Conservation (phyloP, 2,329 filamentous ascomycete species). For the Dactylellina cionopaga region DNA sequence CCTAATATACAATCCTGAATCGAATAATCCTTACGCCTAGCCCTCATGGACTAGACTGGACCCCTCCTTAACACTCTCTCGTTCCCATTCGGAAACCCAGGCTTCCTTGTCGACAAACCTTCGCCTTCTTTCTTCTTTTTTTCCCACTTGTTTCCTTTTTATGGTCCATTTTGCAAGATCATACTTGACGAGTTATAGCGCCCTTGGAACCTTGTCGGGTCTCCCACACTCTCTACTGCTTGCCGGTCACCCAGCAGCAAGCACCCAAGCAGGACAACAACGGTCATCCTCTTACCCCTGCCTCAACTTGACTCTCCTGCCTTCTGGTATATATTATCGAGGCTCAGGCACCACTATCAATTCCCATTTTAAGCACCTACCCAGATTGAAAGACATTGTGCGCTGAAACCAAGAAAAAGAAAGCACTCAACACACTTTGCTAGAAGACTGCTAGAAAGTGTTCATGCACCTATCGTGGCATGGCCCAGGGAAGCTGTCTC, state of each 20-base stretch:
- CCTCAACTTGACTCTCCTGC: slow-evolving; percentile 45
- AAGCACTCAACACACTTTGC: slow-evolving; percentile 29
- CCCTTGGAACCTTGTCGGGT: slow-evolving; percentile 51
- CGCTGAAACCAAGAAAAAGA: slow-evolving; percentile 51
- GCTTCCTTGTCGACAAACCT: slow-evolving; percentile 45
- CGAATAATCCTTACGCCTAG: too few species aligned
- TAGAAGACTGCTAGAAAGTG: slow-evolving; percentile 47
- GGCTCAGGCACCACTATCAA: slow-evolving; percentile 53
- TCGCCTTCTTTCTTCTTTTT: slow-evolving; percentile 48
- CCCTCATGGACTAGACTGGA: slow-evolving; percentile 44
- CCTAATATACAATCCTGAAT: too few species aligned
- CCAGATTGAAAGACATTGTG: slow-evolving; percentile 53
- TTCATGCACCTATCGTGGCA: too few species aligned
- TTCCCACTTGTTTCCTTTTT: slow-evolving; percentile 53
- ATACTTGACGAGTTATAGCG: slow-evolving; percentile 53
- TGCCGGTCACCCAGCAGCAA: slow-evolving; percentile 43
- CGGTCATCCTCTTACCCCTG: slow-evolving; percentile 38
- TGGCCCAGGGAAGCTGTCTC: too few species aligned
- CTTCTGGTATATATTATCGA: slow-evolving; percentile 52
- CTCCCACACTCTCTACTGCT: slow-evolving; percentile 41
- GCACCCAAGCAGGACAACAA: too few species aligned
- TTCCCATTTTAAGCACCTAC: slow-evolving; percentile 54
- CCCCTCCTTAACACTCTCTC: slow-evolving; percentile 51
- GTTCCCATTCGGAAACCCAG: slow-evolving; percentile 51
- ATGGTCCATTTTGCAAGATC: slow-evolving; percentile 52